Conservation (phyloP, 2,329 filamentous ascomycete species). For the Magnaporthiopsis incrustans region DNA sequence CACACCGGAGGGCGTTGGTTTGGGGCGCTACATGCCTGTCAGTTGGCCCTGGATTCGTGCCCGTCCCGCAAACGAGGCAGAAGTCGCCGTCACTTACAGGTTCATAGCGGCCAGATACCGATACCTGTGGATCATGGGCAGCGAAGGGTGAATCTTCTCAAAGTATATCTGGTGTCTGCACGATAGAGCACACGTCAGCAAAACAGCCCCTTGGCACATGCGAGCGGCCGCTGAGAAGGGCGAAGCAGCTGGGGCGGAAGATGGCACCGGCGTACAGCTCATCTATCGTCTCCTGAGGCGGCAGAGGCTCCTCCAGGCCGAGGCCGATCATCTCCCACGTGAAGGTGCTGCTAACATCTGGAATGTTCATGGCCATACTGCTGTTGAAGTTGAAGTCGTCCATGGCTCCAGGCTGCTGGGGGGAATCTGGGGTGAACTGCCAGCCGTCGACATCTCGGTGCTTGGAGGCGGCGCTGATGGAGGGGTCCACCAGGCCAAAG, state of each 20-base stretch:
- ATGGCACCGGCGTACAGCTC: constrained; percentile 56
- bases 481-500: constrained; percentile 30
- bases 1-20: constrained; percentile 79
- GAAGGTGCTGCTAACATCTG: constrained; percentile 47
- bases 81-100: constrained; percentile 40
- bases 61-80: neutral
- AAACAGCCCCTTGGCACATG: neutral
- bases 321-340: constrained; percentile 71
- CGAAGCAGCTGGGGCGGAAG: neutral
- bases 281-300: constrained; percentile 59
- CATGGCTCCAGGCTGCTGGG: constrained; percentile 33
- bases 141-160: constrained; percentile 76
- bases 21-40: constrained; percentile 48
- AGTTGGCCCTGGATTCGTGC: neutral
- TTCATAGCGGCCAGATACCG: constrained; percentile 86
- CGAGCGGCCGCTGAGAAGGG: neutral
- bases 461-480: constrained; percentile 33
- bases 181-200: constrained; percentile 13
- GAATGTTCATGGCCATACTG: constrained; percentile 41
- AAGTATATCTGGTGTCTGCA: constrained; percentile 76
- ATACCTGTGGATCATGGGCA: constrained; percentile 83
- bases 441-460: constrained; percentile 46
- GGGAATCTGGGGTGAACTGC: constrained; percentile 47
- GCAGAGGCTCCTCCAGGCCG: constrained; percentile 51
- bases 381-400: constrained; percentile 53